Conservation (phyloP, 257 asterid genomes). For the Solanum lycopersicoides region DNA sequence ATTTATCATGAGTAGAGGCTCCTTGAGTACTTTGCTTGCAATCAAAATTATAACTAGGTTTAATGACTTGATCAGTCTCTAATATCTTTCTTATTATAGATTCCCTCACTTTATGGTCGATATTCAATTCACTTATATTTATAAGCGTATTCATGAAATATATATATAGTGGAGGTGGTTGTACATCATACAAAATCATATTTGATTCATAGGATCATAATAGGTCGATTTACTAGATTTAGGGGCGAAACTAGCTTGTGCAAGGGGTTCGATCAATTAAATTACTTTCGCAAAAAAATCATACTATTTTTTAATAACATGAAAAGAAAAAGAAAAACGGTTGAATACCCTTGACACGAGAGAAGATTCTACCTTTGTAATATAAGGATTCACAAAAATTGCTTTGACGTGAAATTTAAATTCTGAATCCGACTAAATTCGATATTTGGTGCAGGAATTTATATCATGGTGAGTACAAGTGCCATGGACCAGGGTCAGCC, state of each 20-base stretch:
- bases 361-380: neutral
- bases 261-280: neutral
- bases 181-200: too few species aligned
- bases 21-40: neutral
- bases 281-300: neutral
- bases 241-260: neutral
- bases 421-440: neutral
- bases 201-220: neutral
- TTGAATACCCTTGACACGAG: neutral
- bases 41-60: neutral
- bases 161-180: neutral
- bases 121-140: neutral
- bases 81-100: neutral
- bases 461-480: slow-evolving; percentile 57
- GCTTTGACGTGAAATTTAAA: neutral
- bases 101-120: neutral
- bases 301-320: neutral
- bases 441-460: slow-evolving; percentile 28
- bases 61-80: neutral
- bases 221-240: neutral
- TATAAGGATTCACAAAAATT: neutral
- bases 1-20: neutral
- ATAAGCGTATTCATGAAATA: neutral
- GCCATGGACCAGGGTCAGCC: slow-evolving; percentile 66
- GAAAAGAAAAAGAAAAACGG: neutral